Evolutionary conservation across 345 rosid genomes (phyloP).

Genomic region (Euphorbia tirucalli): DNA sequence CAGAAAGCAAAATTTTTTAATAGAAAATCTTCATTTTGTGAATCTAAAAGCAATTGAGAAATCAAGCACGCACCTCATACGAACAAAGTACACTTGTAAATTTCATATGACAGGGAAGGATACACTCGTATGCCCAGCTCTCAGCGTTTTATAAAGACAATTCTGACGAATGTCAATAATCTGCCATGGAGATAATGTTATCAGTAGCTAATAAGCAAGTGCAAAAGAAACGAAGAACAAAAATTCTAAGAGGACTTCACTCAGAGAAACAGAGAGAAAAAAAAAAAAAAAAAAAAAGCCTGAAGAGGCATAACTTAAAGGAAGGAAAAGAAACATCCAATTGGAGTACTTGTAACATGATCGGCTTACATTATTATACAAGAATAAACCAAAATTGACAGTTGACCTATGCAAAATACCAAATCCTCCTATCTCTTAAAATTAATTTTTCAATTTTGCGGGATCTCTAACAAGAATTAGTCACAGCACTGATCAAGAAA

Average conservation of each 20-base stretch:
- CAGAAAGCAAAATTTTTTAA: background rate
- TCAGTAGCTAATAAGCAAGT: conserved; percentile 8
- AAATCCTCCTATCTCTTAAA: background rate
- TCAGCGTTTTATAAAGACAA: conserved; percentile 71
- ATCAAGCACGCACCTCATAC: background rate
- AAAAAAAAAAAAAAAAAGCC: no score
- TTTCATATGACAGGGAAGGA: conserved; percentile 36
- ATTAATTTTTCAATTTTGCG: background rate
- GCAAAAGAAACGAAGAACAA: background rate
- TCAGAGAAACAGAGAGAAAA: background rate
- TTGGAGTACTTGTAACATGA: background rate
- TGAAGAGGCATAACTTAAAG: background rate
- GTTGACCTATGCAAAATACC: background rate
- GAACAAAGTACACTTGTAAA: background rate
- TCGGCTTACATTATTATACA: background rate
- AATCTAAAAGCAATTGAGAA: conserved; percentile 10
- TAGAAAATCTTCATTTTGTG: background rate
- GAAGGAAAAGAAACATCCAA: background rate
- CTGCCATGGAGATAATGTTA: conserved; percentile 39
- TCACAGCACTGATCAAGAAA: background rate
- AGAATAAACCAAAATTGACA: background rate
- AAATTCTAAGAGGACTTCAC: background rate
- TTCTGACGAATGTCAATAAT: conserved; percentile 70
- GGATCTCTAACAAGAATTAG: background rate
- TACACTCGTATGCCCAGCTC: conserved; percentile 89